A percentile compares a stretch with the other conserved stretches of the same genome.
phyloP scores from a whole-genome alignment of 805 yeast genomes.

The Candida anglica region DNA sequence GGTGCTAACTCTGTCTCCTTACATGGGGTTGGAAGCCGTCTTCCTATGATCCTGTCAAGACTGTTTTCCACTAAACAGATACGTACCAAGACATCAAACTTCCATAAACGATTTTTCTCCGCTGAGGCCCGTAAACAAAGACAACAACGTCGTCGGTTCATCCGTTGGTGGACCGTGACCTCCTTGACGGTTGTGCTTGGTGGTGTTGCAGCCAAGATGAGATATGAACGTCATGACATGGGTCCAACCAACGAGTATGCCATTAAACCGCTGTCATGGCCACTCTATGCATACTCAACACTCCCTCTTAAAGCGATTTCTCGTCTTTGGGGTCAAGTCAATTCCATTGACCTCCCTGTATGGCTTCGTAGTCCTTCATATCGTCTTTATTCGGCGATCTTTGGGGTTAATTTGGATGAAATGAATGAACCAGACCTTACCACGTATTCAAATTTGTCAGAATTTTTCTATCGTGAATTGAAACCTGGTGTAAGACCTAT shows the following conservation, averaged over 20 bases:
- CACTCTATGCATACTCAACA: slow-evolving; percentile 81
- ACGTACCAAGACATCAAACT: slow-evolving; percentile 29
- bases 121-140: slow-evolving; percentile 38
- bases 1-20: slow-evolving; percentile 17
- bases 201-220: slow-evolving; percentile 48
- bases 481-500: slow-evolving; percentile 78
- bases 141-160: slow-evolving; percentile 36
- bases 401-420: slow-evolving; percentile 88
- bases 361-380: slow-evolving; percentile 86
- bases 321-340: slow-evolving; percentile 91
- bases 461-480: slow-evolving; percentile 84
- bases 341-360: slow-evolving; percentile 75
- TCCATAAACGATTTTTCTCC: slow-evolving; percentile 39
- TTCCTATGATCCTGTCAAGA: slow-evolving; percentile 20
- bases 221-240: slow-evolving; percentile 28
- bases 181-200: slow-evolving; percentile 50
- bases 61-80: slow-evolving; percentile 33
- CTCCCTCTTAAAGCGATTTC: slow-evolving; percentile 89
- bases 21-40: too few species aligned
- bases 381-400: slow-evolving; percentile 68
- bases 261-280: slow-evolving; percentile 78
- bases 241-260: slow-evolving; percentile 31
- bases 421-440: slow-evolving; percentile 78
- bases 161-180: slow-evolving; percentile 53
- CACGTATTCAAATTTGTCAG: slow-evolving; percentile 76